phyloP scores from a whole-genome alignment of 208 protist species.

The Leishmania aethiopica region DNA sequence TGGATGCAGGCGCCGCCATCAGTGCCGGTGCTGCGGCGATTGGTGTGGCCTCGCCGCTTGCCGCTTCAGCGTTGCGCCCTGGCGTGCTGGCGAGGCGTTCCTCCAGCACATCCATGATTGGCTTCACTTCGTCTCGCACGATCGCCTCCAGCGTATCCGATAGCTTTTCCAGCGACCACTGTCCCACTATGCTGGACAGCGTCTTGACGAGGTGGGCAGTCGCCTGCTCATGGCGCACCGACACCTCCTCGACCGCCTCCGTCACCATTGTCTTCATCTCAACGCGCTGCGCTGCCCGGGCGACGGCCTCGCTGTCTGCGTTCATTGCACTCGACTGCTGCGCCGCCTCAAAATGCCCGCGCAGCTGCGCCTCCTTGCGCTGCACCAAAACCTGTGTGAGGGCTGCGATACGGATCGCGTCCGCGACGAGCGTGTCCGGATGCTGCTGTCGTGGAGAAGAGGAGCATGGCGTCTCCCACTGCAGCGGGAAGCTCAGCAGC shows the following conservation, averaged over 20 bases:
- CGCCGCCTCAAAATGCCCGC: conserved; percentile 11
- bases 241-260: conserved; percentile 65
- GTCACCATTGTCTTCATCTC: conserved; percentile 60
- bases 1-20: neutral
- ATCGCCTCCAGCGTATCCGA: conserved; percentile 54
- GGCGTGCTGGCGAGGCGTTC: conserved; percentile 11
- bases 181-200: conserved; percentile 54
- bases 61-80: neutral
- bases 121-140: conserved; percentile 38
- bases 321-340: conserved; percentile 20
- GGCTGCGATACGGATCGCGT: conserved; percentile 24
- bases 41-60: neutral
- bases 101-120: conserved; percentile 47
- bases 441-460: conserved; percentile 1
- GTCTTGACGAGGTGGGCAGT: conserved; percentile 63
- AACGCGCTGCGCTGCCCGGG: conserved; percentile 31
- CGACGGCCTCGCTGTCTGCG: conserved; percentile 26
- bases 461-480: neutral
- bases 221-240: conserved; percentile 64
- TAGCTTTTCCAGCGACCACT: conserved; percentile 64
- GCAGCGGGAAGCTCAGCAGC: neutral
- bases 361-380: conserved; percentile 31
- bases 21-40: neutral
- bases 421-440: conserved; percentile 15
- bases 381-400: conserved; percentile 25